A percentile compares a stretch with the other conserved stretches of the same genome.
Conservation (phyloP, 31 red algal genomes). For the Bonnemaisonia californica region DNA sequence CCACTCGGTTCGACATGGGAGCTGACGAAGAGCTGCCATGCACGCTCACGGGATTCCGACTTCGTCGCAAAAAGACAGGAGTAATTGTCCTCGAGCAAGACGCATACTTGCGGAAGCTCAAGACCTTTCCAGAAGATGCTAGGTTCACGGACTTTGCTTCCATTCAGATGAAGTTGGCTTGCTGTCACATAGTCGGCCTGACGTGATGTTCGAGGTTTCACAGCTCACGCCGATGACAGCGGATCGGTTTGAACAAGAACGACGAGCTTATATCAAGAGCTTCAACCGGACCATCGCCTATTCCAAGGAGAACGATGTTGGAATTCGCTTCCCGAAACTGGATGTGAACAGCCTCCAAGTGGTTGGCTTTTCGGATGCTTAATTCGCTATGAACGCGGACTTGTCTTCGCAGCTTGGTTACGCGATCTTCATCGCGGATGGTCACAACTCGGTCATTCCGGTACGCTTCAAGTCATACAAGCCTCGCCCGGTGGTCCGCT, state of each 20-base stretch:
- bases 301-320: neutral
- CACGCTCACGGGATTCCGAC: constrained; percentile 22
- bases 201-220: constrained; percentile 4
- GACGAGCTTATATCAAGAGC: neutral
- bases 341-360: neutral
- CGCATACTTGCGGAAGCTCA: neutral
- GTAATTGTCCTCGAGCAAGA: neutral
- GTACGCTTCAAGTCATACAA: constrained; percentile 3
- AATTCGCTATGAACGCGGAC: constrained; percentile 30
- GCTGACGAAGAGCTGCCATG: neutral
- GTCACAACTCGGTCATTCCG: neutral
- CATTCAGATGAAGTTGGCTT: constrained; percentile 3
- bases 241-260: neutral
- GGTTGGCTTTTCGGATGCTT: constrained; percentile 12
- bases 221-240: neutral
- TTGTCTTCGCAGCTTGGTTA: constrained; percentile 30
- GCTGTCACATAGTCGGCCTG: constrained; percentile 25
- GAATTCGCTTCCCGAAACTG: constrained; percentile 5
- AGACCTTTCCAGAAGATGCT: neutral
- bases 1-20: neutral
- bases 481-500: neutral
- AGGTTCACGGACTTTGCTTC: constrained; percentile 25
- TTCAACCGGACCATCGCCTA: neutral
- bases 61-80: neutral
- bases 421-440: constrained; percentile 13